Conservation (phyloP, 805 yeast species). For the Barnettozyma populi region DNA sequence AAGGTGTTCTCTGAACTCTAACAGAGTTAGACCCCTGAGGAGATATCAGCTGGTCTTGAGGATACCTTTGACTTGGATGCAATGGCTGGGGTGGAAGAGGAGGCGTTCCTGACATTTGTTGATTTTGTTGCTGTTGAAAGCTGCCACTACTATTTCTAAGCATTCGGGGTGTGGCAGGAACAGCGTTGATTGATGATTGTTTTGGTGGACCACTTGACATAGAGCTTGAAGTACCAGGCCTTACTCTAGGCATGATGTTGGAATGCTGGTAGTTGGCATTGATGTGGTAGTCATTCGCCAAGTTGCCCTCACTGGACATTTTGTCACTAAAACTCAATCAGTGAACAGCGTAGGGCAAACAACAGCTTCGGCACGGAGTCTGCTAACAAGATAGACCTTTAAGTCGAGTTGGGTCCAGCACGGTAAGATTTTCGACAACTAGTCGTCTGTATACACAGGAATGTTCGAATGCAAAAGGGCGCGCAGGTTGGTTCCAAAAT, state of each 20-base stretch:
- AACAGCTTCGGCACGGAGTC: background rate
- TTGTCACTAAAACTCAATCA: background rate
- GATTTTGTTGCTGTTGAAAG: constrained; percentile 14
- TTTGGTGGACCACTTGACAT: constrained; percentile 7
- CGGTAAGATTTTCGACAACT: background rate
- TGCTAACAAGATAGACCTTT: background rate
- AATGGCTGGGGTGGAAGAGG: background rate
- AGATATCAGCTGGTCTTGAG: background rate
- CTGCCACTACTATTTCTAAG: constrained; percentile 49
- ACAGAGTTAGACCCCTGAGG: constrained; percentile 6
- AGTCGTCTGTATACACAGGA: background rate
- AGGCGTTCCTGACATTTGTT: background rate
- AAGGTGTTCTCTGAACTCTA: constrained; percentile 6
- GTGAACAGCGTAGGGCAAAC: background rate
- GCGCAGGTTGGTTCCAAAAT: too few species aligned
- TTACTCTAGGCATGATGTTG: constrained; percentile 21
- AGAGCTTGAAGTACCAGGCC: constrained; percentile 13
- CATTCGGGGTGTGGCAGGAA: constrained; percentile 70
- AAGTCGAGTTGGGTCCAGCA: background rate
- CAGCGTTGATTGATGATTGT: constrained; percentile 22
- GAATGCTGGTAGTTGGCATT: constrained; percentile 20
- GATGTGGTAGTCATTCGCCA: constrained; percentile 23
- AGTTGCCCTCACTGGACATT: constrained; percentile 14
- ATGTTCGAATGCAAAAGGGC: background rate
- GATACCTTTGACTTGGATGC: background rate